Conservation (phyloP, 495 filamentous ascomycete species). For the Xylaria curta region DNA sequence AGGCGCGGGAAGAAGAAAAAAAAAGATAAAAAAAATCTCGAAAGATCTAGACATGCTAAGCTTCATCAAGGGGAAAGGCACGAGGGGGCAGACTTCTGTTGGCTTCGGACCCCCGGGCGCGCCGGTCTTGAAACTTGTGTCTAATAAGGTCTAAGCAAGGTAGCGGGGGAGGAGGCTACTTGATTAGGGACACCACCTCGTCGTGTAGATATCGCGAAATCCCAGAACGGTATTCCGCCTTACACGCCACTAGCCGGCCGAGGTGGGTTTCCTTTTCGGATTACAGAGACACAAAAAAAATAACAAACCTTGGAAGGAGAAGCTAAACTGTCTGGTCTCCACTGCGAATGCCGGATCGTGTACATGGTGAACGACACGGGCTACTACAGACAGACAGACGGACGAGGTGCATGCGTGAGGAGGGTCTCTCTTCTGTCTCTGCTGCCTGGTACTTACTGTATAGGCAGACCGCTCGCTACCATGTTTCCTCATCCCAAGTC, state of each 20-base stretch:
- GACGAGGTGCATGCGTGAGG: neutral
- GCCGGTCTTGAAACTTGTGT: neutral
- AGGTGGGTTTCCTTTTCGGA: neutral
- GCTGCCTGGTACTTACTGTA: slow-evolving; percentile 15
- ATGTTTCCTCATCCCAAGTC: slow-evolving; percentile 6
- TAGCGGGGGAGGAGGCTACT: neutral
- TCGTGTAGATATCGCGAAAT: neutral
- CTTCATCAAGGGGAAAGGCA: neutral
- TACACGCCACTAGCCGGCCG: neutral
- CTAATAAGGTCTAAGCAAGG: neutral
- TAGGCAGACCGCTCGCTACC: slow-evolving; percentile 16
- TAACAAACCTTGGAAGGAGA: neutral
- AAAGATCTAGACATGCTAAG: neutral
- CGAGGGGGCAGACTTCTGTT: neutral
- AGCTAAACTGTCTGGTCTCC: neutral
- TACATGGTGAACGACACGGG: neutral
- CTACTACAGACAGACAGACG: neutral
- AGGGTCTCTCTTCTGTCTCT: neutral
- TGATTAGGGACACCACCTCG: neutral
- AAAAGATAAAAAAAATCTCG: neutral
- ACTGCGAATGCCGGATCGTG: slow-evolving; percentile 17
- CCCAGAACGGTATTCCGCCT: slow-evolving; percentile 20
- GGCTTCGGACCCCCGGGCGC: neutral
- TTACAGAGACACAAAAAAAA: neutral
- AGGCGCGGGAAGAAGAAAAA: neutral